Percentiles rank a stretch among this genome's conserved stretches.
phyloP scores from a whole-genome alignment of 1,284 basidiomycete genomes.

The Ustilago bromivora region DNA sequence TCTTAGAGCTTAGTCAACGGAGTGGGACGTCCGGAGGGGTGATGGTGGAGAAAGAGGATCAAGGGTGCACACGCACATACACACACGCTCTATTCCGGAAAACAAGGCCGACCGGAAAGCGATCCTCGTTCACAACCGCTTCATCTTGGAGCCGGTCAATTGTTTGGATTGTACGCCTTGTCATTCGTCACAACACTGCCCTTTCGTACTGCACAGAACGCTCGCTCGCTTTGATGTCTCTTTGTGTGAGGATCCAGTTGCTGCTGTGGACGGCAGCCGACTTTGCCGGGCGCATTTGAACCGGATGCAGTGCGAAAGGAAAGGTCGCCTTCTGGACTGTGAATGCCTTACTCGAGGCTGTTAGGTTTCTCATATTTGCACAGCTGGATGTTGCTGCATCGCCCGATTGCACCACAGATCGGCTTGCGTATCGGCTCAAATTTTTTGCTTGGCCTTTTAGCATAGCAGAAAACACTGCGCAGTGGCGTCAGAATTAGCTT shows the following conservation, averaged over 20 bases:
- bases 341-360: neutral
- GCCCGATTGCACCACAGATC: neutral
- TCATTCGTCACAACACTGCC: neutral
- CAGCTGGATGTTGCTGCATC: neutral
- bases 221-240: too few relatives aligned
- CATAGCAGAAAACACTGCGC: constrained; percentile 1
- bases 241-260: neutral
- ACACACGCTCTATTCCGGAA: neutral
- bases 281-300: constrained; percentile 5
- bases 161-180: neutral
- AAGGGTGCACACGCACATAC: constrained; percentile 16
- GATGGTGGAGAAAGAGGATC: neutral
- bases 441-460: neutral
- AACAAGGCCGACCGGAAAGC: constrained; percentile 3
- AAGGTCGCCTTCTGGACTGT: neutral
- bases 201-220: neutral
- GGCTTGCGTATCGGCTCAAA: neutral
- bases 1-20: too few relatives aligned
- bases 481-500: constrained; percentile 14
- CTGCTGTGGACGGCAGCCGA: neutral
- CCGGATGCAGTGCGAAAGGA: constrained; percentile 1
- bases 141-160: neutral
- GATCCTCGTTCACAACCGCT: constrained; percentile 2
- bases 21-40: constrained; percentile 11
- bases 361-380: neutral